These are phyloP conservation scores for Penicillium sp. DNA, from an alignment of 2,329 filamentous ascomycete genomes.

Conservation along the genomic window DNA sequence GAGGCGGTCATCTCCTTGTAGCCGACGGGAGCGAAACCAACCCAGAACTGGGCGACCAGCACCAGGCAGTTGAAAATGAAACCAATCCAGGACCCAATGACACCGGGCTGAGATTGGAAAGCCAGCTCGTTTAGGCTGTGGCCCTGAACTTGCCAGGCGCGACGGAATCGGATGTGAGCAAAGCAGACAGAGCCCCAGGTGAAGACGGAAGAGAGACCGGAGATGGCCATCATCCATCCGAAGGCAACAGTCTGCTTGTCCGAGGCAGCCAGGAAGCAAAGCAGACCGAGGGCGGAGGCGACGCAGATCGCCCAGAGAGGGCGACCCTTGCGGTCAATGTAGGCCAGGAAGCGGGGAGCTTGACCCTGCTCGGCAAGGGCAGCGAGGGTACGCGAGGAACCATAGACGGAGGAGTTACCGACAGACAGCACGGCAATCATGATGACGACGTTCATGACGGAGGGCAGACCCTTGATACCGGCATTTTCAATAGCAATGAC, in stretches of 20 bases:
- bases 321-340: constrained; percentile 82
- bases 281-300: constrained; percentile 71
- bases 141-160: constrained; percentile 73
- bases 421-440: constrained; percentile 89
- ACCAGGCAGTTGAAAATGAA: constrained; percentile 76
- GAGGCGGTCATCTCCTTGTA: constrained; percentile 54
- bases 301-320: constrained; percentile 75
- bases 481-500: constrained; percentile 90
- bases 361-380: constrained; percentile 88
- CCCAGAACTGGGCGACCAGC: constrained; percentile 86
- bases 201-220: constrained; percentile 75
- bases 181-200: constrained; percentile 85
- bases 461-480: constrained; percentile 79
- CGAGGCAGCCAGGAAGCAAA: constrained; percentile 77
- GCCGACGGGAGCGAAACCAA: constrained; percentile 76
- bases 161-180: constrained; percentile 90
- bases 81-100: constrained; percentile 80
- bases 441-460: constrained; percentile 94
- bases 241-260: constrained; percentile 68
- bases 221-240: constrained; percentile 79
- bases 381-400: constrained; percentile 85
- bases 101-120: constrained; percentile 79
- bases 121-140: constrained; percentile 77
- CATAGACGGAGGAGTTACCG: constrained; percentile 90
- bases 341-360: constrained; percentile 76